Base-by-base conservation (phyloP, 805 yeast genomes). In the Pachysolen tannophilus region DNA sequence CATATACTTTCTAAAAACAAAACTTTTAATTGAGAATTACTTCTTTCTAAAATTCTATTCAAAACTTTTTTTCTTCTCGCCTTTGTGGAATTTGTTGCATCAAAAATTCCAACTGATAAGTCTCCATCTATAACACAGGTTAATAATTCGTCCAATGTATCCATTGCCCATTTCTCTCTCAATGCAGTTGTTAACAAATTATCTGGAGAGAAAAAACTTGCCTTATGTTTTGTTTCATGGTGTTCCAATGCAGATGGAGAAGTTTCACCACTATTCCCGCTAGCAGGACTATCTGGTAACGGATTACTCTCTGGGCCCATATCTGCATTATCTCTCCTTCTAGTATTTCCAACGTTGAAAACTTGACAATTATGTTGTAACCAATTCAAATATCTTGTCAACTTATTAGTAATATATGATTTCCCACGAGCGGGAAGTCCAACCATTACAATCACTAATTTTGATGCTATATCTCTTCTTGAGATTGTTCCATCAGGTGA, bases 381-480 rank as follows among this genome's bases (percentile, higher is more conserved):
- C 94, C 96, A 90, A 60, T 90, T 90, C 53, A 90, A 64, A 58
- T 85, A 92, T 41, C 97, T 63, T 1, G 94, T 83, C 32, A 90
- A 66, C 53, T 92, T 90, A 57, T 87, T 90, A 34, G 97, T 86
- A 43, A 90, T 77, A 54, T 88, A 92, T 2, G 94, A 82, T 56
- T 90, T 90, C 3, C 98, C 98, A 36, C 97, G 67, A 0, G 97
- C 97, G 0, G 97, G 97, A 10, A 82, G 56, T 0, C 98, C 98
- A 11, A 90, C 96, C 97, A 90, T 90, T 14, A 92, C 94, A 40
- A 90, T 85, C 11, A 90, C 94, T 35, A 90, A 67, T 51, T 86
- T 82, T 10, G 87, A 75, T 1, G 86, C 90, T 4, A 82, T 78
- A 50, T 86, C 96, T 34, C 62, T 45, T 47, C 70, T 63, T 1